Evolutionary conservation across 2,329 filamentous ascomycete genomes (phyloP), one percentile per base, ranked within the genome.

Genomic region (Ophiostoma sp.): DNA sequence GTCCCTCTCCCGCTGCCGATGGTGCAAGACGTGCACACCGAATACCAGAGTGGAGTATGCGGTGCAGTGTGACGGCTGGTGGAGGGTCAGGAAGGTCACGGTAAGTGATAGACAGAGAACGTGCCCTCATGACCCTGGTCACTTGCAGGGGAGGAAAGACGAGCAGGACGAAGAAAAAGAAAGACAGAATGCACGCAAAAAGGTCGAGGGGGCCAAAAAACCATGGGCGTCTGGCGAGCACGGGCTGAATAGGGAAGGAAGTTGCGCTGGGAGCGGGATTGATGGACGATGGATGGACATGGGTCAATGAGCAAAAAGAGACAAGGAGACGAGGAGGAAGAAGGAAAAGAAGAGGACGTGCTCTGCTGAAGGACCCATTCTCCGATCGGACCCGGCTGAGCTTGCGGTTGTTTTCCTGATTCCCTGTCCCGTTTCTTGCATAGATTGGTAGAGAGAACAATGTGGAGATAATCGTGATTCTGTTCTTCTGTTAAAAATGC

Each of bases 161-260:
- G 19, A n/a, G 36, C 12, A 48, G 15, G 15, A 15, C n/a, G 15
- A 33, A 48, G 2, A 48, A 48, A 31, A 17, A 15, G 19, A 11
- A 19, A 28, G 15, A 17, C 19, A 17, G 12, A 3, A 9, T 5
- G 45, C 15, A n/a, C n/a, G n/a, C n/a, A 22, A 52, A 25, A 61
- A 48, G 42, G 15, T 19, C 19, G 42, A 48, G 42, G 57, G 55
- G 28, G 28, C 15, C 17, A 59, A 6, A 64, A 6, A 25, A 42
- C 33, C 59, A 25, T 64, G 59, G 61, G 36, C 36, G 22, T 66
- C 61, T 66, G 61, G 36, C 22, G 61, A 66, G 61, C 61, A 66
- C 64, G 64, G 64, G 42, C 64, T 68, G 42, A 33, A 68, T 68
- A 50, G 39, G 64, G 64, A 68, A 68, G 39, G 25, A 50, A 50